These are phyloP conservation scores for Colletotrichum tropicale DNA, from an alignment of 2,329 filamentous ascomycete genomes.

Conservation along the genomic window DNA sequence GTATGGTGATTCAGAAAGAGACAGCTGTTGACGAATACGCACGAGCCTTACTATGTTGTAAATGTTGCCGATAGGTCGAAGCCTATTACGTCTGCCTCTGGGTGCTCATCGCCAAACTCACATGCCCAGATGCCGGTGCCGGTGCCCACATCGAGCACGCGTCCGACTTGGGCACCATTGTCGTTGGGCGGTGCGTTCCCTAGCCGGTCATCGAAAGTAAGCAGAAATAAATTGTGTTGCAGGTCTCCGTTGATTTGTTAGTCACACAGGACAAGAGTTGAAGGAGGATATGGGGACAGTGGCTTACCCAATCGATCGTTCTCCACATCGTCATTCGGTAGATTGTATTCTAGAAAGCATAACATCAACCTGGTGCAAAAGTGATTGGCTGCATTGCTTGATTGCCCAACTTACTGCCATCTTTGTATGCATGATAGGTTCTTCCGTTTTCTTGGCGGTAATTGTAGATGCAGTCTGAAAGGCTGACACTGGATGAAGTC, in stretches of 20 bases:
- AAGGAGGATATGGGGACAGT: too few species aligned
- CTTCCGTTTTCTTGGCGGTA: neutral
- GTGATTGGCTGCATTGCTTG: too few species aligned
- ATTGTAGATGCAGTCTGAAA: neutral
- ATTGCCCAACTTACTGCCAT: slow-evolving; percentile 1
- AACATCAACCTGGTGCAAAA: neutral
- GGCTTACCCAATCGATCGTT: neutral
- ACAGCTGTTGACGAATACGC: too few species aligned
- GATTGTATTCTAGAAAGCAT: neutral
- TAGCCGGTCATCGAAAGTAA: slow-evolving; percentile 35
- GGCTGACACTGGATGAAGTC: neutral
- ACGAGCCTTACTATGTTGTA: slow-evolving; percentile 28
- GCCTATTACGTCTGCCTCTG: slow-evolving; percentile 30
- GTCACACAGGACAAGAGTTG: too few species aligned
- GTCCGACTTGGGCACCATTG: slow-evolving; percentile 21
- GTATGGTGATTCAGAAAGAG: too few species aligned
- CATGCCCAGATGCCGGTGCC: slow-evolving; percentile 52
- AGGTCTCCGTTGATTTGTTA: slow-evolving; percentile 26
- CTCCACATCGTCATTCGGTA: neutral
- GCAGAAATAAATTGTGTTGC: slow-evolving; percentile 36
- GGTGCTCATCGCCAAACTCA: slow-evolving; percentile 38
- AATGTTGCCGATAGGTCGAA: slow-evolving; percentile 46
- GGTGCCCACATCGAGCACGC: slow-evolving; percentile 49
- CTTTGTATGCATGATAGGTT: neutral
- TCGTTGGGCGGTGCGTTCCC: slow-evolving; percentile 27